Conservation (phyloP, 345 rosid species). For the Lenwebbia sp. region DNA sequence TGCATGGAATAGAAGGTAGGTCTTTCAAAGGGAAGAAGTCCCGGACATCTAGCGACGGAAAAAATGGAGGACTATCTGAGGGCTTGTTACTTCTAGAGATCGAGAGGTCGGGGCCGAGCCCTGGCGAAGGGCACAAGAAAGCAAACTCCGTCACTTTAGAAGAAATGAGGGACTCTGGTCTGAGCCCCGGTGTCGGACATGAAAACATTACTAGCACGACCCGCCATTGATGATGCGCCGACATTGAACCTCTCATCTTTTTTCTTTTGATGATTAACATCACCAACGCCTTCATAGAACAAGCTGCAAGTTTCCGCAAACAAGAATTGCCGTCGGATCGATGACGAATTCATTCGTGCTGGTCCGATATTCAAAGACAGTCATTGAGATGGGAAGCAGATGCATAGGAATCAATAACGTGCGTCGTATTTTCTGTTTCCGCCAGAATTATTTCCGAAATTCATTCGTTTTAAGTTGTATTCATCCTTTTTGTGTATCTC, state of each 20-base stretch:
- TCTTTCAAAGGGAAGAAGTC: not conserved
- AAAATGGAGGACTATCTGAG: not conserved
- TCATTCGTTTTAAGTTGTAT: not conserved
- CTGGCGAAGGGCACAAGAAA: constrained; percentile 30
- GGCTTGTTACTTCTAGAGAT: not conserved
- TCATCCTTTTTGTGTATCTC: not conserved
- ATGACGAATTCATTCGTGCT: not conserved
- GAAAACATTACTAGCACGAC: not conserved
- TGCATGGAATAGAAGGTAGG: not conserved
- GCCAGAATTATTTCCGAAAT: not conserved
- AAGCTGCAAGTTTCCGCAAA: not conserved
- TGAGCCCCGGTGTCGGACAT: constrained; percentile 31
- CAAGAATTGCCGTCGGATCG: not conserved
- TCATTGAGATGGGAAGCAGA: not conserved
- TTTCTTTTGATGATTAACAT: not conserved
- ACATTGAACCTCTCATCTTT: not conserved
- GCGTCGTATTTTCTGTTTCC: not conserved
- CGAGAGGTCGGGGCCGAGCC: constrained; percentile 33
- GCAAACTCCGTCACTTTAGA: constrained; percentile 6
- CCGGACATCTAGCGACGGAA: not conserved
- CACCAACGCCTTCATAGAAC: not conserved
- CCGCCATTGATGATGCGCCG: not conserved
- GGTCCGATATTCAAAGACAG: not conserved
- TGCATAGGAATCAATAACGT: not conserved
- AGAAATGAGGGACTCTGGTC: constrained; percentile 25